Conservation (phyloP, 352 stramenopile species). For the Pythium grandisporangium region DNA sequence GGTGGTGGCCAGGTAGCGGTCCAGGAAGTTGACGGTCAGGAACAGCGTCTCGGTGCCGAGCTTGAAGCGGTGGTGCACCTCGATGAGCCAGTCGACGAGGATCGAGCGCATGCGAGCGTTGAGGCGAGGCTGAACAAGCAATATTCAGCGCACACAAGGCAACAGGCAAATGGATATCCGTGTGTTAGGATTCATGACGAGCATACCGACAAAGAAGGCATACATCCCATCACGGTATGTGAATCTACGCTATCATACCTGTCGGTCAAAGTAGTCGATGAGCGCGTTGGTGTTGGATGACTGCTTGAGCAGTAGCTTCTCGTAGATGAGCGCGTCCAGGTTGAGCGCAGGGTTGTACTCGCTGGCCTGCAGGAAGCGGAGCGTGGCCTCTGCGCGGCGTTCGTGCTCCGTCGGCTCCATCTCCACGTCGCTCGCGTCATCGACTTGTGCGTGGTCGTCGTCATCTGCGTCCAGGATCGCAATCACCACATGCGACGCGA, state of each 20-base stretch:
- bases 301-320: constrained; percentile 5
- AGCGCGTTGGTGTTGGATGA: too few species aligned
- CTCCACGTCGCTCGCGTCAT: neutral
- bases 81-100: constrained; percentile 79
- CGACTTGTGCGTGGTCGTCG: neutral
- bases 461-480: neutral
- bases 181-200: too few species aligned
- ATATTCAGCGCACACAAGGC: too few species aligned
- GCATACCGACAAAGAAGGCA: too few species aligned
- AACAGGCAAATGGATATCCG: too few species aligned
- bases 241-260: too few species aligned
- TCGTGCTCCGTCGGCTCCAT: neutral
- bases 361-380: too few species aligned
- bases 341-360: too few species aligned
- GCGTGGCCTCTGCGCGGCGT: too few species aligned
- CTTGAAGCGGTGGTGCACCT: constrained; percentile 99
- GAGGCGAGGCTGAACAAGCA: constrained; percentile 27
- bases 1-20: constrained; percentile 91
- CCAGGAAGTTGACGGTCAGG: constrained; percentile 97
- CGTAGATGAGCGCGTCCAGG: too few species aligned
- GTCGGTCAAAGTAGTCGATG: too few species aligned
- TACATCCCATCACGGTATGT: too few species aligned
- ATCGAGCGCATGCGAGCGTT: constrained; percentile 52
- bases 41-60: constrained; percentile 96
- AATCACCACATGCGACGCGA: neutral